Evolutionary conservation across 2,329 filamentous ascomycete species (phyloP).

Genomic region (Talaromyces rugulosus): DNA sequence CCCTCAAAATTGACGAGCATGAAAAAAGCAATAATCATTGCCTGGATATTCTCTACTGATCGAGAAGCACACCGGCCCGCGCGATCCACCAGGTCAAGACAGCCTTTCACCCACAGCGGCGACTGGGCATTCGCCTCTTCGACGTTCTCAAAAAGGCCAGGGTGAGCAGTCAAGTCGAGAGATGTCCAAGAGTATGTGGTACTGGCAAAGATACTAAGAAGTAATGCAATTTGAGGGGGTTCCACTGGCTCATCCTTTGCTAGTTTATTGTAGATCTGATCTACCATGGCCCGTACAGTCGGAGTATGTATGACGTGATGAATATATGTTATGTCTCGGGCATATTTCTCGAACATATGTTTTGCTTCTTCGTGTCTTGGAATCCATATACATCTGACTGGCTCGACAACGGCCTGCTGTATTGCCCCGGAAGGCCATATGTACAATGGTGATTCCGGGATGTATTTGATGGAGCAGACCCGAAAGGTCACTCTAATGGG

Average conservation of each 20-base stretch:
- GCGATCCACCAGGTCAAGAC: constrained; percentile 31
- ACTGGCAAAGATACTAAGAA: constrained; percentile 30
- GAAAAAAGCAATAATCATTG: constrained; percentile 31
- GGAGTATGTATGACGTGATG: constrained; percentile 33
- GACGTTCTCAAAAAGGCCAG: constrained; percentile 14
- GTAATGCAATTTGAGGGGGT: constrained; percentile 24
- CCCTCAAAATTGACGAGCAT: constrained; percentile 32
- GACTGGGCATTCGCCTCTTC: constrained; percentile 26
- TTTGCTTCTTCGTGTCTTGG: constrained; percentile 31
- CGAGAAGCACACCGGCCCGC: constrained; percentile 18
- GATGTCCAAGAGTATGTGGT: constrained; percentile 29
- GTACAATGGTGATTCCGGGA: constrained; percentile 5
- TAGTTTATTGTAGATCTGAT: constrained; percentile 25
- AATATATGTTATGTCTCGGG: constrained; percentile 27
- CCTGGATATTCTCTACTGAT: constrained; percentile 35
- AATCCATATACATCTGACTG: constrained; percentile 28
- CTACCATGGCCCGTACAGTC: constrained; percentile 22
- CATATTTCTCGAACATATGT: constrained; percentile 29
- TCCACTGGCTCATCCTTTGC: constrained; percentile 18
- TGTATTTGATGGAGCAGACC: constrained; percentile 6
- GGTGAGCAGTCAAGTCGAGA: constrained; percentile 13
- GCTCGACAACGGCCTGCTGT: constrained; percentile 8
- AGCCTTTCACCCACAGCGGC: constrained; percentile 25
- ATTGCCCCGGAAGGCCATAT: constrained; percentile 1
- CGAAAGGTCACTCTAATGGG: constrained; percentile 4